These are phyloP conservation scores for Pogostemon cablin DNA, from an alignment of 257 asterid species.

Conservation along the genomic window DNA sequence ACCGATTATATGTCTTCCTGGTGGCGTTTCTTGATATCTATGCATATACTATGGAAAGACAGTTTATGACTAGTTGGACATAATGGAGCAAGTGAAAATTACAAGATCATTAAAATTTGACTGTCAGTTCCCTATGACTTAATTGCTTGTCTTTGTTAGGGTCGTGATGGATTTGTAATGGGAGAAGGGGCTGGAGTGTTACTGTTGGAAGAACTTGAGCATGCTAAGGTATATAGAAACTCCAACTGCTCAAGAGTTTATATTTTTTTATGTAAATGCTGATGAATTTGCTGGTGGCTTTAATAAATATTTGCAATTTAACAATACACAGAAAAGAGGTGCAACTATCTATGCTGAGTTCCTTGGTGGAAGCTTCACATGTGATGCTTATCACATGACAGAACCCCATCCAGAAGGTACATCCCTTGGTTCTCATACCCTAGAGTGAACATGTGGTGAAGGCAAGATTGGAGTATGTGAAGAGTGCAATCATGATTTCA, in stretches of 20 bases:
- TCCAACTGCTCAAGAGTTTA: slow-evolving; percentile 14
- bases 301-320: slow-evolving; percentile 24
- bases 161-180: slow-evolving; percentile 97
- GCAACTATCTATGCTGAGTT: slow-evolving; percentile 95
- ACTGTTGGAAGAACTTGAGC: slow-evolving; percentile 94
- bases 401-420: slow-evolving; percentile 98
- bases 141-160: slow-evolving; percentile 48
- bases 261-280: slow-evolving; percentile 3
- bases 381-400: slow-evolving; percentile 98
- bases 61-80: slow-evolving; percentile 19
- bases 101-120: neutral
- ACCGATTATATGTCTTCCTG: slow-evolving; percentile 15
- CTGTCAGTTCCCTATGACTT: slow-evolving; percentile 14
- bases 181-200: slow-evolving; percentile 98
- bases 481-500: neutral
- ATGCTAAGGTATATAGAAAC: slow-evolving; percentile 68
- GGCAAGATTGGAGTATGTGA: neutral
- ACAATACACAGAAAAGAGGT: slow-evolving; percentile 73
- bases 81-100: slow-evolving; percentile 14
- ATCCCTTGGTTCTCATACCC: slow-evolving; percentile 28
- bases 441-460: slow-evolving; percentile 22
- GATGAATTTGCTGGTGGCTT: neutral
- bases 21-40: neutral
- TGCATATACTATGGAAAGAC: neutral
- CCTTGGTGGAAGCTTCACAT: slow-evolving; percentile 97